A percentile compares a stretch with the other conserved stretches of the same genome.
Conservation (phyloP, 352 stramenopile genomes). For the Phytophthora chlamydospora region DNA sequence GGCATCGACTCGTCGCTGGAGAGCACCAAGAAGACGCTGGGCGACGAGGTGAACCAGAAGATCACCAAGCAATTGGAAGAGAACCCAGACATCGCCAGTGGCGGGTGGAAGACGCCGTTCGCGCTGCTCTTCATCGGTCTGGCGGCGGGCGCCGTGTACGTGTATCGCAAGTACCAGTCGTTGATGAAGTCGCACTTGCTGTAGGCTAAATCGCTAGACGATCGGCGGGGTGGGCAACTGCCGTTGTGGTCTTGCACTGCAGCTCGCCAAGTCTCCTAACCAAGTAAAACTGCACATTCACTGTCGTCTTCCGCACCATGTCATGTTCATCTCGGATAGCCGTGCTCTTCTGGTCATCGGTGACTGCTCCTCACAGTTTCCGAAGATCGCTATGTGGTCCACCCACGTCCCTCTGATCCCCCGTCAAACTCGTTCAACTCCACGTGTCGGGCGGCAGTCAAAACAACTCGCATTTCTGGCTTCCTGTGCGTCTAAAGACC, state of each 20-base stretch:
- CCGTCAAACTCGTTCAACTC: conserved; percentile 8
- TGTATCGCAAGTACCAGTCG: conserved; percentile 88
- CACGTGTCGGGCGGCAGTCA: conserved; percentile 32
- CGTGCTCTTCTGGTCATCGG: neutral
- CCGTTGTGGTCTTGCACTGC: no score
- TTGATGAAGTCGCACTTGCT: conserved; percentile 90
- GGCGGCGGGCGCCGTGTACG: conserved; percentile 48
- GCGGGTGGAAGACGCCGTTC: conserved; percentile 85
- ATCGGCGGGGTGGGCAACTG: neutral
- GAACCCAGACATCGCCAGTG: conserved; percentile 60
- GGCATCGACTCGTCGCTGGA: conserved; percentile 73
- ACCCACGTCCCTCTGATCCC: conserved; percentile 15
- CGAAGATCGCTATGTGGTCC: conserved; percentile 31
- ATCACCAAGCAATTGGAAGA: conserved; percentile 81
- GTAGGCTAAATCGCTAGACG: conserved; percentile 34
- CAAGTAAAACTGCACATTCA: conserved; percentile 36
- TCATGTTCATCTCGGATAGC: conserved; percentile 2
- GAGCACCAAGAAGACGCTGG: conserved; percentile 62
- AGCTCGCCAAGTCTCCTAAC: conserved; percentile 27
- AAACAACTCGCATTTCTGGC: conserved; percentile 23
- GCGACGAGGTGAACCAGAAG: conserved; percentile 70
- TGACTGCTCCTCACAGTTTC: conserved; percentile 3
- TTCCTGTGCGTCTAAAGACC: neutral
- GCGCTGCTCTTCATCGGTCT: conserved; percentile 69
- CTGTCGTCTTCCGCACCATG: conserved; percentile 8